phyloP scores from a whole-genome alignment of 2,329 filamentous ascomycete genomes.

The Trichoderma sp. region DNA sequence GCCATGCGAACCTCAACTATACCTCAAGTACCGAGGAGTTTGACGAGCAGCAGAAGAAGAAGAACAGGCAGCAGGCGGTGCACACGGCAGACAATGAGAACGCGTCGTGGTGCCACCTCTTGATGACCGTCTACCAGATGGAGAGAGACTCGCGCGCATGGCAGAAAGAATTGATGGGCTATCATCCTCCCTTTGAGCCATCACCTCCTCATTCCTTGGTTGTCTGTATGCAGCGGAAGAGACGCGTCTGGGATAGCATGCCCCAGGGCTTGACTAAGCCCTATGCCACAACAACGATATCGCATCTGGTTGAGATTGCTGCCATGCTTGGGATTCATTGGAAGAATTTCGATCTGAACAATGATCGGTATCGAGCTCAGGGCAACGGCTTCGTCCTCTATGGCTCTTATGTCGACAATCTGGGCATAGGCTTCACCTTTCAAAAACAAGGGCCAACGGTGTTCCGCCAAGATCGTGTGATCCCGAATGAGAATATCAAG shows the following conservation, averaged over 20 bases:
- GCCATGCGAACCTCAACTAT: background rate
- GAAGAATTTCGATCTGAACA: slow-evolving; percentile 4
- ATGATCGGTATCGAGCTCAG: slow-evolving; percentile 1
- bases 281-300: background rate
- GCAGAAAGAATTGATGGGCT: slow-evolving; percentile 3
- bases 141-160: background rate
- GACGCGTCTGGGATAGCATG: slow-evolving; percentile 4
- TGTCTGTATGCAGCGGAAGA: slow-evolving; percentile 9
- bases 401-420: background rate
- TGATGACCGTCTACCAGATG: slow-evolving; percentile 10
- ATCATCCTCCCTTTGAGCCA: background rate
- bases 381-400: slow-evolving; percentile 1
- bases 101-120: background rate
- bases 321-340: slow-evolving; percentile 7
- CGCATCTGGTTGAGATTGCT: slow-evolving; percentile 1
- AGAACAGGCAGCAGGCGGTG: background rate
- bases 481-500: background rate
- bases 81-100: slow-evolving; percentile 2
- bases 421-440: background rate
- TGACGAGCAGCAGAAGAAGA: background rate
- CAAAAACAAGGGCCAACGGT: background rate
- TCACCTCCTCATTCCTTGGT: background rate
- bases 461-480: background rate
- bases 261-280: background rate
- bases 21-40: slow-evolving; percentile 3